phyloP scores from a whole-genome alignment of 2,329 filamentous ascomycete genomes.

The Phaeosphaeria sp. region DNA sequence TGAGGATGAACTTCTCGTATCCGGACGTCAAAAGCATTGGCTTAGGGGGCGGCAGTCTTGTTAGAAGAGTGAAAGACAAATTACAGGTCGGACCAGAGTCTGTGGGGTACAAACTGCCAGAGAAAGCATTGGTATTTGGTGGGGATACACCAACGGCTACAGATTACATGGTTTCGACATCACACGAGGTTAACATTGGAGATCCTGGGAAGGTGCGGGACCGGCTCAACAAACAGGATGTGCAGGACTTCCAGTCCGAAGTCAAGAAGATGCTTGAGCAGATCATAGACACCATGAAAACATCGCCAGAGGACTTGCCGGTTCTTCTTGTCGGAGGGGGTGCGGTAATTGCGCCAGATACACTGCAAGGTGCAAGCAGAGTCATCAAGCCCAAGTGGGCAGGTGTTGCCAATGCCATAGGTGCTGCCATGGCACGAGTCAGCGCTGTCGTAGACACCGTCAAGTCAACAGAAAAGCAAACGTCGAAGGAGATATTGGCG shows the following conservation, averaged over 20 bases:
- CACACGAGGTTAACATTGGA: conserved; percentile 51
- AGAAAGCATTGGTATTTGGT: conserved; percentile 64
- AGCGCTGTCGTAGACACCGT: conserved; percentile 54
- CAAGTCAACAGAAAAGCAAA: conserved; percentile 46
- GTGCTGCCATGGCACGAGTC: conserved; percentile 67
- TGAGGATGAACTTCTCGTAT: conserved; percentile 64
- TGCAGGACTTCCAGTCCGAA: conserved; percentile 48
- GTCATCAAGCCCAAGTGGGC: conserved; percentile 65
- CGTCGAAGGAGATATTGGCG: conserved; percentile 40
- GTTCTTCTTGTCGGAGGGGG: conserved; percentile 70
- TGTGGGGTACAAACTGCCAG: conserved; percentile 64
- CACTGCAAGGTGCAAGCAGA: conserved; percentile 62
- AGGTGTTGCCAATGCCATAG: conserved; percentile 69
- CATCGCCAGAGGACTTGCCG: conserved; percentile 63
- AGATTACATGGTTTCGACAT: conserved; percentile 56
- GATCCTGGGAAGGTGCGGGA: conserved; percentile 47
- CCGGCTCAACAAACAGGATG: conserved; percentile 41
- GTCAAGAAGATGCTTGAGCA: conserved; percentile 62
- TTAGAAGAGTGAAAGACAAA: conserved; percentile 49
- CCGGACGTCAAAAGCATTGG: conserved; percentile 67
- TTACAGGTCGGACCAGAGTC: conserved; percentile 66
- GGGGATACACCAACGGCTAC: conserved; percentile 65
- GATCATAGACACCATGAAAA: conserved; percentile 68
- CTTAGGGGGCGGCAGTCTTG: conserved; percentile 64
- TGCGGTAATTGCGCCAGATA: conserved; percentile 63